Evolutionary conservation across 108 stramenopile genomes (phyloP), one percentile per base, ranked within the genome.

Genomic region (Cyclotella atomus): DNA sequence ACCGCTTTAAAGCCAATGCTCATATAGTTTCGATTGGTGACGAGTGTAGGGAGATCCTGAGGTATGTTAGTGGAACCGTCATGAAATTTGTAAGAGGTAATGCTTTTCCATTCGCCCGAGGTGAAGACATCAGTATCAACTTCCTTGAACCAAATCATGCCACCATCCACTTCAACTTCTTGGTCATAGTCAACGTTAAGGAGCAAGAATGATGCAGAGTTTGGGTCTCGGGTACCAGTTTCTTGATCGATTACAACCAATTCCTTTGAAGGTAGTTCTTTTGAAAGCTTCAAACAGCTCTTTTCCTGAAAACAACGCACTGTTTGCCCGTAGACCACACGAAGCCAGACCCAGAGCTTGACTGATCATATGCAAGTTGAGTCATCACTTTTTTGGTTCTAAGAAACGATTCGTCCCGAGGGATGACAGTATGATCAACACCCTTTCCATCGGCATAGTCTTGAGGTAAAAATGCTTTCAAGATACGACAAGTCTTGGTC

Each of bases 281-380:
- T 65, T 30, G 28, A 87, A 53, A n/a, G 49, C 43, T 6, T 83
- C 29, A 54, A 65, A 89, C 15, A 76, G 82, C 17, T 68, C 43
- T 23, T 59, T 29, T 4, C 88, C 88, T 3, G 38, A 67, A 24
- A 89, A 71, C 4, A 20, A 70, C 17, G 68, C 36, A 63, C 45
- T 49, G 12, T 78, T 41, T 1, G 55, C 28, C 2, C 41, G 21
- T 17, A 59, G 59, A 8, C 57, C 41, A 56, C 87, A 88, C 16
- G 83, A 87, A 19, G 87, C 72, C 8, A 90, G 54, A 17, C 89
- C 89, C 14, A 88, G 35, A 24, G 70, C 77, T 56, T 77, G 8
- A 82, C 60, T 23, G 89, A 68, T 90, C 89, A 60, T 85, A 90
- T 17, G 75, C 8, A 47, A 86, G 81, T 3, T 70, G 60, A 12